phyloP scores from a whole-genome alignment of 2,329 filamentous ascomycete genomes.

The Coniochaeta sp. region DNA sequence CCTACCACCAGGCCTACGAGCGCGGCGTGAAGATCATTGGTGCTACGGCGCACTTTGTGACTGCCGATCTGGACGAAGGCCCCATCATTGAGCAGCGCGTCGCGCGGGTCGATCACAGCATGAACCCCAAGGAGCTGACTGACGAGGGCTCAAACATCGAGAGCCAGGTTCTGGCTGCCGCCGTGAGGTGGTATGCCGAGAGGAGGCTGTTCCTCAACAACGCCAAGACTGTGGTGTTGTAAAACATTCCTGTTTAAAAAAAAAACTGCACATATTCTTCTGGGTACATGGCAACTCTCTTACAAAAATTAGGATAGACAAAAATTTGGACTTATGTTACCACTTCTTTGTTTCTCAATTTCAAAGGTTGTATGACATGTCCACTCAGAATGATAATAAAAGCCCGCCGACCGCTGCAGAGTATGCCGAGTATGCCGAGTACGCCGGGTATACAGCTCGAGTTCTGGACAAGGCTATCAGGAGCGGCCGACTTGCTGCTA shows the following conservation, averaged over 20 bases:
- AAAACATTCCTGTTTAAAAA: background rate
- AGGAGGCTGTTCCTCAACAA: constrained; percentile 71
- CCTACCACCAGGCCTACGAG: constrained; percentile 83
- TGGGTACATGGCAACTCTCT: background rate
- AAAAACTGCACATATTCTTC: background rate
- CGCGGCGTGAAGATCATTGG: constrained; percentile 85
- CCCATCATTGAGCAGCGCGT: constrained; percentile 85
- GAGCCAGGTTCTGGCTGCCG: constrained; percentile 72
- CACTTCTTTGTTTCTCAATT: background rate
- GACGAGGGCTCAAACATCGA: constrained; percentile 79
- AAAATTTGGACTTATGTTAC: background rate
- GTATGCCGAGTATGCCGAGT: too few relatives aligned
- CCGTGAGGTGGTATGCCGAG: constrained; percentile 80
- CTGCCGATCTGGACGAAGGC: constrained; percentile 76
- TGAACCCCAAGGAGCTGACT: constrained; percentile 69
- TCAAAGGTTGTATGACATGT: too few relatives aligned
- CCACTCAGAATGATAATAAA: too few relatives aligned
- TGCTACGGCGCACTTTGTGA: constrained; percentile 80
- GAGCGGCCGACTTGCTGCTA: too few relatives aligned
- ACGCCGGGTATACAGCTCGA: too few relatives aligned
- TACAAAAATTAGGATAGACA: background rate
- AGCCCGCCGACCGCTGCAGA: too few relatives aligned
- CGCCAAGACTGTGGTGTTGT: constrained; percentile 71
- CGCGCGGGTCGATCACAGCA: constrained; percentile 66
- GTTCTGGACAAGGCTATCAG: too few relatives aligned